Conservation (phyloP, 345 rosid species). For the Rhizophora apiculata region DNA sequence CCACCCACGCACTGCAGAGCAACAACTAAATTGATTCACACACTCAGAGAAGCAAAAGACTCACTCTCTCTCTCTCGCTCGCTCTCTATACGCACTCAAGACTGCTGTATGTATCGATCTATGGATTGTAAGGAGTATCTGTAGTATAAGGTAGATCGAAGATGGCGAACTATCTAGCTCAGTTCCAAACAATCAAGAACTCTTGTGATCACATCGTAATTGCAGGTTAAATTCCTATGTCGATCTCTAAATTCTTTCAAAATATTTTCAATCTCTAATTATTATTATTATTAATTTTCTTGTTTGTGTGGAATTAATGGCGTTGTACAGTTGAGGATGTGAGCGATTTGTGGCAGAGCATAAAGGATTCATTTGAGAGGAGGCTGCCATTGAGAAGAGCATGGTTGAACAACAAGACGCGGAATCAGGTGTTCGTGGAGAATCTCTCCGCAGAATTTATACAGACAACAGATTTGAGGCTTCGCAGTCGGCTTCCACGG, state of each 20-base stretch:
- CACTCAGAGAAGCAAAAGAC: no score
- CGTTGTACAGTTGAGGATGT: constrained; percentile 80
- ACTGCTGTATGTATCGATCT: constrained; percentile 18
- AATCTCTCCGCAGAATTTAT: constrained; percentile 77
- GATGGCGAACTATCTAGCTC: constrained; percentile 91
- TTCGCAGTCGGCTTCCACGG: constrained; percentile 88
- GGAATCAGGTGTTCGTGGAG: constrained; percentile 75
- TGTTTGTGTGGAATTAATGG: neutral
- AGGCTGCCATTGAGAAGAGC: constrained; percentile 68
- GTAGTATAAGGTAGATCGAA: constrained; percentile 35
- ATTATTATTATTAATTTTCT: neutral
- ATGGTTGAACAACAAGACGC: constrained; percentile 79
- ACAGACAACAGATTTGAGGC: constrained; percentile 83
- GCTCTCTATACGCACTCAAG: no score
- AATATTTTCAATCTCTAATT: neutral
- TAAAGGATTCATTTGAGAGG: constrained; percentile 67
- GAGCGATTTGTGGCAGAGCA: constrained; percentile 83
- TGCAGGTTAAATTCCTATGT: constrained; percentile 46
- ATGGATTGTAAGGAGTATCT: constrained; percentile 23
- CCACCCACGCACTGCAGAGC: no score
- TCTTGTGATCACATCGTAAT: constrained; percentile 73
- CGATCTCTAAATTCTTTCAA: neutral
- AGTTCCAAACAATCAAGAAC: constrained; percentile 78
- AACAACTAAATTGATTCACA: no score
- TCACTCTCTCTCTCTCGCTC: no score